A percentile compares a stretch with the other conserved stretches of the same genome.
These are phyloP conservation scores for Elaeis oleifera DNA, from an alignment of 202 grass and related monocot species.

Conservation along the genomic window DNA sequence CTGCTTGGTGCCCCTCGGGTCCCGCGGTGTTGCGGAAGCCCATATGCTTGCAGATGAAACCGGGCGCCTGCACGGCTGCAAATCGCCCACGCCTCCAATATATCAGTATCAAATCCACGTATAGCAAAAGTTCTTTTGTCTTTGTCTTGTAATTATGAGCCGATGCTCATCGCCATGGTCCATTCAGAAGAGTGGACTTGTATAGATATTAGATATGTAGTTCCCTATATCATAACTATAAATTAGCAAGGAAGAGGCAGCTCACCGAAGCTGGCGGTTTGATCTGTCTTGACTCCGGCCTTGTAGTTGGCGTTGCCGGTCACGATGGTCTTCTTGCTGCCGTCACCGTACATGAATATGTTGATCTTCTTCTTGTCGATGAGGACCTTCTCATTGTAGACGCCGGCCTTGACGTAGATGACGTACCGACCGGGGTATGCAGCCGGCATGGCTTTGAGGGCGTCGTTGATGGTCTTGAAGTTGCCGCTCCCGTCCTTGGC, in stretches of 20 bases:
- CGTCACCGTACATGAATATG: slow-evolving; percentile 80
- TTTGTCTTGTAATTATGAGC: too few species aligned
- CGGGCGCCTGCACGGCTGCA: slow-evolving; percentile 38
- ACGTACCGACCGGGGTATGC: slow-evolving; percentile 22
- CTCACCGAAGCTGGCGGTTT: slow-evolving; percentile 64
- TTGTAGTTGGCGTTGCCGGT: slow-evolving; percentile 44
- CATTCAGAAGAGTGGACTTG: background rate
- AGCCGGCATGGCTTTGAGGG: slow-evolving; percentile 35
- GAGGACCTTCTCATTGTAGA: slow-evolving; percentile 54
- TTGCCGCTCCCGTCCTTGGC: slow-evolving; percentile 67
- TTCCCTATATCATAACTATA: too few species aligned
- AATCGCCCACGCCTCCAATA: background rate
- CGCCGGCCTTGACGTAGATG: slow-evolving; percentile 76
- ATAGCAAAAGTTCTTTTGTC: too few species aligned
- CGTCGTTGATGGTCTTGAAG: slow-evolving; percentile 71
- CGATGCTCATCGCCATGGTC: too few species aligned
- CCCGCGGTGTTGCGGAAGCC: slow-evolving; percentile 73
- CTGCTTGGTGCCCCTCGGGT: slow-evolving; percentile 41
- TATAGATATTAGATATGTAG: background rate
- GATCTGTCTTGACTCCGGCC: slow-evolving; percentile 54
- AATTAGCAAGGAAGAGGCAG: background rate
- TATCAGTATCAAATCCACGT: too few species aligned
- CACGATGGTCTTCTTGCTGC: slow-evolving; percentile 27
- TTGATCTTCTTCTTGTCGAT: slow-evolving; percentile 32
- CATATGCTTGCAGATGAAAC: slow-evolving; percentile 63